Evolutionary conservation across 768 basidiomycete species (phyloP).

Genomic region (Strobilomyces echinocephalus): DNA sequence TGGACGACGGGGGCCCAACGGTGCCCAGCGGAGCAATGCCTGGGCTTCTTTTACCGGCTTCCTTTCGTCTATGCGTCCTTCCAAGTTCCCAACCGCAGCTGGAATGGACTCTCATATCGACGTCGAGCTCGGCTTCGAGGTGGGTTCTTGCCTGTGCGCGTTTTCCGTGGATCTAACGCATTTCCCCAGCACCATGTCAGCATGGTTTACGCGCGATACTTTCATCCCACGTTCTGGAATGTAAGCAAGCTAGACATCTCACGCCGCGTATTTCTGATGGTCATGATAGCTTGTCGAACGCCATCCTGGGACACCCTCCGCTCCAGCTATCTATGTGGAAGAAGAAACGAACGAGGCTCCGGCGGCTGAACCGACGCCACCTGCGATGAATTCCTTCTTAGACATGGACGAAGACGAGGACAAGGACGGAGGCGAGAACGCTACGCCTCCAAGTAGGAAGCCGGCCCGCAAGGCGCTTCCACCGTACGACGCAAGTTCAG

Average conservation of each 20-base stretch:
- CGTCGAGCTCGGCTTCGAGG: conserved; percentile 13
- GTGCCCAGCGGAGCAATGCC: not conserved
- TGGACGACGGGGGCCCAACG: not conserved
- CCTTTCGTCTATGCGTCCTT: conserved; percentile 7
- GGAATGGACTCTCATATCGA: conserved; percentile 1
- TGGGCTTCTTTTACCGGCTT: conserved; percentile 7
- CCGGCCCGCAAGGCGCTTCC: not conserved
- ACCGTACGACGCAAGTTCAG: conserved; percentile 12
- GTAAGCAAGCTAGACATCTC: not conserved
- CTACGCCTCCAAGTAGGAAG: not conserved
- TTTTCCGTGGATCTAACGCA: not conserved
- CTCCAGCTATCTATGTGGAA: conserved; percentile 20
- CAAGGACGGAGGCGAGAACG: not conserved
- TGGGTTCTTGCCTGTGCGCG: not conserved
- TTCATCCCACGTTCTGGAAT: conserved; percentile 22
- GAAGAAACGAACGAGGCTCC: conserved; percentile 11
- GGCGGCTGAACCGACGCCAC: not conserved
- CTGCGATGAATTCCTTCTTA: conserved; percentile 14
- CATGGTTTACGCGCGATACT: conserved; percentile 21
- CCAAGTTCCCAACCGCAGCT: not conserved
- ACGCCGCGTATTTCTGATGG: not conserved
- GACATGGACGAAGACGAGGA: conserved; percentile 7
- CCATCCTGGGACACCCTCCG: conserved; percentile 10
- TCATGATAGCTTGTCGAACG: conserved; percentile 9
- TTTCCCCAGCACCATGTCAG: conserved; percentile 10